Evolutionary conservation across 108 stramenopile genomes (phyloP).

Genomic region (Pseudonitzschia multistriata): DNA sequence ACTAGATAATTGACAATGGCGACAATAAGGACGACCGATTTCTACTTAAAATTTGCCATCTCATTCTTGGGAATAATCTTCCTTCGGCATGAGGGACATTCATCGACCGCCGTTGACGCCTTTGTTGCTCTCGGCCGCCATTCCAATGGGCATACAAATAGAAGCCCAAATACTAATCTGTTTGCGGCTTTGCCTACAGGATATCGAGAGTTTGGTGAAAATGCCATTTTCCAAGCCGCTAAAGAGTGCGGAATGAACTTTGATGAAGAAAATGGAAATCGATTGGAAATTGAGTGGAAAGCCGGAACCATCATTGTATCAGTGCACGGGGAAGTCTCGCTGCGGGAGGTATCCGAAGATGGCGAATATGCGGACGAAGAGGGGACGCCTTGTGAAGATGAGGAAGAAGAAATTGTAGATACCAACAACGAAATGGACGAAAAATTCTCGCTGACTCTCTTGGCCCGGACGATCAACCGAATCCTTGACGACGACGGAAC

Average conservation of each 20-base stretch:
- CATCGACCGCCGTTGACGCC: background rate
- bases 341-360: slow-evolving; percentile 22
- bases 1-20: background rate
- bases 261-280: slow-evolving; percentile 7
- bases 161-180: background rate
- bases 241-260: slow-evolving; percentile 24
- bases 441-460: slow-evolving; percentile 5
- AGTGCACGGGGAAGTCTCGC: slow-evolving; percentile 39
- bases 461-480: slow-evolving; percentile 1
- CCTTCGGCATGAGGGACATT: background rate
- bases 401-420: slow-evolving; percentile 11
- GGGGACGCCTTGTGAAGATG: slow-evolving; percentile 14
- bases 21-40: background rate
- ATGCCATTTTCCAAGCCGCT: slow-evolving; percentile 39
- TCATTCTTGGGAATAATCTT: background rate
- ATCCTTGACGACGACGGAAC: slow-evolving; percentile 21
- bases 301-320: slow-evolving; percentile 54
- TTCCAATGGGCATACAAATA: background rate
- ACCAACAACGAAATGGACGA: slow-evolving; percentile 1
- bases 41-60: background rate
- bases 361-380: slow-evolving; percentile 26
- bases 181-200: slow-evolving; percentile 19
- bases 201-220: slow-evolving; percentile 38
- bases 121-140: background rate
- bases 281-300: slow-evolving; percentile 60